Conservation (phyloP, 176 grass and related monocot species). For the Musa itinerans region DNA sequence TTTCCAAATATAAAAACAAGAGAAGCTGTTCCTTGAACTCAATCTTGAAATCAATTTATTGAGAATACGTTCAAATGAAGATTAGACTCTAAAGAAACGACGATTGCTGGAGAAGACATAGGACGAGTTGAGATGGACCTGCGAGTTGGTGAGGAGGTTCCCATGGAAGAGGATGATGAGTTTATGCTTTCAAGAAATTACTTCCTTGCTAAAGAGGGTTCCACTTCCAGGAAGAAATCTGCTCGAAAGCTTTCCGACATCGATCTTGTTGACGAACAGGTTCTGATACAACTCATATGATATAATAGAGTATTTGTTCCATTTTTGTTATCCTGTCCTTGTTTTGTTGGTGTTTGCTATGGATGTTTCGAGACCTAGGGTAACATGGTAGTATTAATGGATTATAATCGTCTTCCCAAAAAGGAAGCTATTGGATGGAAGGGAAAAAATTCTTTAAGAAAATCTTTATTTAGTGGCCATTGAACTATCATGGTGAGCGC, state of each 20-base stretch:
- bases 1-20: too few relatives aligned
- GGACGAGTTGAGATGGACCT: not conserved
- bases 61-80: too few relatives aligned
- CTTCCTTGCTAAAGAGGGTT: slow-evolving; percentile 83
- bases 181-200: slow-evolving; percentile 74
- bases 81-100: not conserved
- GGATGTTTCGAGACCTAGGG: not conserved
- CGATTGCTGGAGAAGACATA: not conserved
- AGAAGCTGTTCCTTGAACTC: too few relatives aligned
- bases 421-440: not conserved
- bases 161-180: slow-evolving; percentile 53
- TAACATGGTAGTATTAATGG: not conserved
- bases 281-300: slow-evolving; percentile 7
- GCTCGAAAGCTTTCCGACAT: slow-evolving; percentile 56
- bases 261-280: slow-evolving; percentile 74
- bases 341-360: not conserved
- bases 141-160: not conserved
- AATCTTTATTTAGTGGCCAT: not conserved
- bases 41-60: too few relatives aligned
- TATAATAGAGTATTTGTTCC: not conserved
- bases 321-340: not conserved
- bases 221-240: slow-evolving; percentile 50
- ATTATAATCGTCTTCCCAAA: not conserved
- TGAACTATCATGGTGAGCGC: not conserved
- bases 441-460: not conserved